These are phyloP conservation scores for Epichloe glyceriae DNA, from an alignment of 2,329 filamentous ascomycete species.

Conservation along the genomic window DNA sequence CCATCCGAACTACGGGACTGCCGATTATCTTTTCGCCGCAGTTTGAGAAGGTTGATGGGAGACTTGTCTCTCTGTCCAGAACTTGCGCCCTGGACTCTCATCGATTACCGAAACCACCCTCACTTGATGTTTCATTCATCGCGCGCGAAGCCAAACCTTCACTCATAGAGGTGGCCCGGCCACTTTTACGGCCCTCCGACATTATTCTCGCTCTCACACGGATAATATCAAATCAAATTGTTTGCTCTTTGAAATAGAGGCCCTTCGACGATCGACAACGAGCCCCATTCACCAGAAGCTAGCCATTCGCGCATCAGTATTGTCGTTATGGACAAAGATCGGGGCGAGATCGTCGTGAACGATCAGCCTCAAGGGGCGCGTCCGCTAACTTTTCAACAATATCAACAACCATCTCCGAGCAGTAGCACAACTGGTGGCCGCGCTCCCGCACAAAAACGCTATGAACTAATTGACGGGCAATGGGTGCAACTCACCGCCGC, in stretches of 20 bases:
- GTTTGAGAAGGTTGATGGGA: neutral
- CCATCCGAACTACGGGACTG: neutral
- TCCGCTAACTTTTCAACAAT: slow-evolving; percentile 16
- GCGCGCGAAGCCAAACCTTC: neutral
- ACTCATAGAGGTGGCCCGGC: neutral
- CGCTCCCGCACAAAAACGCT: slow-evolving; percentile 16
- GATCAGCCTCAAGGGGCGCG: slow-evolving; percentile 17
- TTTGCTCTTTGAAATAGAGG: neutral
- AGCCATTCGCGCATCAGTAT: slow-evolving; percentile 12
- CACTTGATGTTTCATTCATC: neutral
- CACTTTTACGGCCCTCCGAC: neutral
- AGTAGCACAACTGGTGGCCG: slow-evolving; percentile 13
- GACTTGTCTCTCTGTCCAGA: neutral
- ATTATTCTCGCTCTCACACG: neutral
- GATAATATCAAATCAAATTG: neutral
- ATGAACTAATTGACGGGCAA: slow-evolving; percentile 24
- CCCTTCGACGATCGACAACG: slow-evolving; percentile 8
- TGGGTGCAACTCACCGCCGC: slow-evolving; percentile 41
- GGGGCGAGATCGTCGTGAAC: slow-evolving; percentile 33
- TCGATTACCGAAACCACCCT: neutral
- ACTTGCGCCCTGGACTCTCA: neutral
- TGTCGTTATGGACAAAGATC: slow-evolving; percentile 26
- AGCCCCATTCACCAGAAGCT: neutral
- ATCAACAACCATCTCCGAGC: slow-evolving; percentile 13
- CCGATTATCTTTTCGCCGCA: neutral